phyloP scores from a whole-genome alignment of 768 basidiomycete genomes.

The Leccinellum rugosiceps region DNA sequence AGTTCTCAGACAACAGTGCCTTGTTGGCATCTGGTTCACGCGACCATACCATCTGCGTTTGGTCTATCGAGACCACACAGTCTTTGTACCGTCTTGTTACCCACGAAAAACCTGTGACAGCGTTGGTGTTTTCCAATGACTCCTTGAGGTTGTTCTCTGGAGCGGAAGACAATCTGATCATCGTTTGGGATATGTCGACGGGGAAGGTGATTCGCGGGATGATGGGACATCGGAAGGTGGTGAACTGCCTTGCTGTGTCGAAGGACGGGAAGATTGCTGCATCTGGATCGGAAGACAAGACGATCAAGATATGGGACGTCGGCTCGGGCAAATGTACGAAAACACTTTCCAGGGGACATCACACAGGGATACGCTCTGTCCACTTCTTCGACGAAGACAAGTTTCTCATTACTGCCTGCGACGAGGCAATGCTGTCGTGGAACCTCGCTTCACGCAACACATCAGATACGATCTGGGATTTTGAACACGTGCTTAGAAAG shows the following conservation, averaged over 20 bases:
- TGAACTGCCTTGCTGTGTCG: slow-evolving; percentile 21
- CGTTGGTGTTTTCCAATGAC: slow-evolving; percentile 22
- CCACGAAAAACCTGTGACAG: slow-evolving; percentile 18
- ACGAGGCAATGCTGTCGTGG: slow-evolving; percentile 10
- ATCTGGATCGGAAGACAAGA: slow-evolving; percentile 25
- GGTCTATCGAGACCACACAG: slow-evolving; percentile 19
- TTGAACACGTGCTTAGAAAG: neutral
- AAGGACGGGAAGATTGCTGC: slow-evolving; percentile 12
- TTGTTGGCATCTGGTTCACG: slow-evolving; percentile 19
- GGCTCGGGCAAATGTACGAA: slow-evolving; percentile 12
- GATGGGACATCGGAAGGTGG: slow-evolving; percentile 18
- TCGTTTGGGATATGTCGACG: slow-evolving; percentile 21
- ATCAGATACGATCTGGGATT: neutral
- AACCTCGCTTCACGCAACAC: slow-evolving; percentile 2
- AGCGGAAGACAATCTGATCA: slow-evolving; percentile 20
- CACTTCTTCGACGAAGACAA: slow-evolving; percentile 13
- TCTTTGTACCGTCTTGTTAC: slow-evolving; percentile 6
- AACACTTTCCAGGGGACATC: slow-evolving; percentile 16
- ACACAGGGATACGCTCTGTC: slow-evolving; percentile 9
- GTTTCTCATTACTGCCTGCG: slow-evolving; percentile 5
- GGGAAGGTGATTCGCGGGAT: slow-evolving; percentile 16
- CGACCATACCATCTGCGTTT: slow-evolving; percentile 18
- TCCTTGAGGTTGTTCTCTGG: slow-evolving; percentile 21
- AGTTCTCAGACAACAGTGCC: slow-evolving; percentile 13
- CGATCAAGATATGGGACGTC: slow-evolving; percentile 23